Evolutionary conservation across 2,329 filamentous ascomycete species (phyloP), one percentile per base, ranked within the genome.

Genomic region (Ophidiomyces ophidiicola): DNA sequence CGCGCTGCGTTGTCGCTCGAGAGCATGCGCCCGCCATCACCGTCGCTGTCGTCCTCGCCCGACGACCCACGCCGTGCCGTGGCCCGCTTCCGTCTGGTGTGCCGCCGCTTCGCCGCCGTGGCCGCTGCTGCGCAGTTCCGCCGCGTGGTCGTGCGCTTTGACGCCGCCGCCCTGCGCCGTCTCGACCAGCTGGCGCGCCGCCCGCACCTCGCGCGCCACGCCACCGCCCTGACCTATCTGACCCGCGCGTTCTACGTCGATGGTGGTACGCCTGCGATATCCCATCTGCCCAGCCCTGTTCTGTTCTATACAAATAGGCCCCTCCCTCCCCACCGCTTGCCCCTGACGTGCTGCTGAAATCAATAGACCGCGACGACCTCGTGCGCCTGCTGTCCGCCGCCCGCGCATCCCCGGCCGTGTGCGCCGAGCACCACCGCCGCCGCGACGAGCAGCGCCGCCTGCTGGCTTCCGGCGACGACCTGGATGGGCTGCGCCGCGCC

Each of bases 1-100:
- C 62, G 70, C 43, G 66, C 64, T 36, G 71, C 70, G 49, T 59
- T 73, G 14, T 72, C 69, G 5, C 67, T 70, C 42, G 70, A 73
- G 52, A 71, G 68, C 54, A 70, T 73, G 53, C 61, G 42, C 28
- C 49, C 49, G 20, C 51, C 51, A n/a, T n/a, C n/a, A n/a, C n/a
- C n/a, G n/a, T n/a, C n/a, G n/a, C n/a, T n/a, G 6, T 42, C 48
- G 12, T 50, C 50, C 6, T 40, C 41, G 12, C 34, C 37, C 14
- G 26, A 44, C 40, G 46, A 48, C 20, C 33, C 35, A 19, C 43
- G 46, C 29, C 47, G 44, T 18, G 46, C 47, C 24, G 21, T 48
- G 26, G 46, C 47, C 24, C 41, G 51, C 39, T 69, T 70, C 43
- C 53, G 68, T 42, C 55, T 65, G 43, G 60, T 61, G 2, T 69